phyloP scores from a whole-genome alignment of 768 basidiomycete species.

The Mycena albidolilacea region DNA sequence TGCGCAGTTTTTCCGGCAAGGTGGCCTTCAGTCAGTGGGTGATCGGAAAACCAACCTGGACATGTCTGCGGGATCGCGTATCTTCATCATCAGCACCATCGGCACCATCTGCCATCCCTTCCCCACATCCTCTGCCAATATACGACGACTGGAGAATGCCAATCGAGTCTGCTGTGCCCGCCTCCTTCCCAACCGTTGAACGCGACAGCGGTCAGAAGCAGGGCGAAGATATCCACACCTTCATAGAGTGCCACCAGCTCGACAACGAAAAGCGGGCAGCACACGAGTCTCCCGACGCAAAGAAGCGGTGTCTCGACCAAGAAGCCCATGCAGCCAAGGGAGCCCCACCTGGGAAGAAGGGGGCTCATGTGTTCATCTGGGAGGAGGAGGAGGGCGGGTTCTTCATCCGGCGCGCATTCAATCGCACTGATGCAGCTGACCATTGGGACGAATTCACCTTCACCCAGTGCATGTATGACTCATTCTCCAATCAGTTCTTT shows the following conservation, averaged over 20 bases:
- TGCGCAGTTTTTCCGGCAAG: slow-evolving; percentile 11
- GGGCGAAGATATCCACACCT: no score
- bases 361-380: slow-evolving; percentile 34
- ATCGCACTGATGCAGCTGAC: slow-evolving; percentile 18
- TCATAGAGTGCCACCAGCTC: no score
- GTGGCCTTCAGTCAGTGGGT: slow-evolving; percentile 30
- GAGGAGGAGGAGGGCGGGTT: slow-evolving; percentile 31
- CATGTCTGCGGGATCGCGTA: no score
- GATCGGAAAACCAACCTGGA: no score
- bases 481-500: neutral
- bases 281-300: slow-evolving; percentile 20
- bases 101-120: neutral
- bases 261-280: no score
- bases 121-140: neutral
- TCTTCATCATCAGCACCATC: no score
- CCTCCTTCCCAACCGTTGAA: slow-evolving; percentile 26
- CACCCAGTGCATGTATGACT: slow-evolving; percentile 7
- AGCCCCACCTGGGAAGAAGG: slow-evolving; percentile 26
- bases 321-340: slow-evolving; percentile 25
- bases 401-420: slow-evolving; percentile 25
- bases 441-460: slow-evolving; percentile 37
- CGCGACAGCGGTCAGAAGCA: no score
- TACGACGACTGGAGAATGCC: neutral
- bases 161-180: slow-evolving; percentile 1
- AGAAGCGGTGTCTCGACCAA: slow-evolving; percentile 8